Evolutionary conservation across 352 stramenopile genomes (phyloP), one percentile per base, ranked within the genome.

Genomic region (Phytophthora chlamydospora): DNA sequence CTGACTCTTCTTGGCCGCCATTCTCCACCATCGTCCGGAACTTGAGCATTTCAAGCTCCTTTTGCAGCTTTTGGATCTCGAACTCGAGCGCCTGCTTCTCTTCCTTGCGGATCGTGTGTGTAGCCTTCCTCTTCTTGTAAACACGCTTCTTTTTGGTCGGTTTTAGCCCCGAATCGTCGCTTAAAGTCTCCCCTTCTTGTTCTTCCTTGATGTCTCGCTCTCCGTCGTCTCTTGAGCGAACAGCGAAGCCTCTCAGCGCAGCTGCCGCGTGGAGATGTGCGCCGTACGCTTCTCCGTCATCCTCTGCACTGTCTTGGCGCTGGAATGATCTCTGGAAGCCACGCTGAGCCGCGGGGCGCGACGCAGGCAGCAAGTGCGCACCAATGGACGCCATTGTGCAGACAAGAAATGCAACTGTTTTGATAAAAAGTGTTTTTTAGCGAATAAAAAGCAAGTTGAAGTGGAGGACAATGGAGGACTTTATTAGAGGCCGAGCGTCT

Each of bases 101-200:
- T 48, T 85, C 76, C 62, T 77, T 77, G 24, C 72, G 72, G 33
- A 80, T 45, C 14, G 72, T 77, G 54, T 77, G 64, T 16, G 72
- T 80, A 14, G 72, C 63, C 44, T 77, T 77, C n/a, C 72, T 60
- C 50, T 76, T 79, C 63, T 76, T 79, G 48, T 77, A 77, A 27
- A 62, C 45, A 1, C 62, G 50, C 55, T 73, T 75, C 46, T 62
- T 75, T 53, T 69, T 74, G 17, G 38, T 17, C 1, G 39, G 19
- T 34, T 57, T 66, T 10, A 24, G 33, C n/a, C 19, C 17, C 34
- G 14, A 6, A 14, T 44, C 33, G 8, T 14, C 27, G 12, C 35
- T 43, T 10, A 11, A 40, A 58, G 36, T 24, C 27, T 62, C 34
- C 14, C 34, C 16, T 50, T 35, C 34, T 11, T 42, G 35, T 24